A percentile compares a stretch with the other conserved stretches of the same genome.
Evolutionary conservation across 2,329 filamentous ascomycete genomes (phyloP).

Genomic region (Lasiodiplodia sp.): DNA sequence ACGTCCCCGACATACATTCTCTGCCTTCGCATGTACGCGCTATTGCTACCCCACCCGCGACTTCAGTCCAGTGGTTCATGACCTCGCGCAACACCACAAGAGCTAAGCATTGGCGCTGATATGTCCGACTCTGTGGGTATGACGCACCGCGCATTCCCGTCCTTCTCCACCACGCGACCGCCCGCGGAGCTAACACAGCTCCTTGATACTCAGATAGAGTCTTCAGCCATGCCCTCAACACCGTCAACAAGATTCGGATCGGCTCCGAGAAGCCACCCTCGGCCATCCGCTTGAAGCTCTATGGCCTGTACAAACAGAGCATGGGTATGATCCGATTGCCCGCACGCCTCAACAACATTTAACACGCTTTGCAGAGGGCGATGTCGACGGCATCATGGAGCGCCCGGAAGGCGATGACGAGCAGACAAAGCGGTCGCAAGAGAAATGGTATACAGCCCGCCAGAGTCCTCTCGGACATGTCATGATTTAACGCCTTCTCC

Average conservation of each 20-base stretch:
- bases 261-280: slow-evolving; percentile 88
- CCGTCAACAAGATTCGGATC: slow-evolving; percentile 96
- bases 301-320: slow-evolving; percentile 98
- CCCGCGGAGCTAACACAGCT: background rate
- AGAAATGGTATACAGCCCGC: slow-evolving; percentile 68
- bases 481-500: slow-evolving; percentile 29
- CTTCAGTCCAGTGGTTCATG: slow-evolving; percentile 18
- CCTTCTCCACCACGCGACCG: slow-evolving; percentile 16
- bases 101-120: slow-evolving; percentile 29
- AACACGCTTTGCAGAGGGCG: slow-evolving; percentile 69
- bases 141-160: slow-evolving; percentile 2
- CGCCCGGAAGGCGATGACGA: slow-evolving; percentile 66
- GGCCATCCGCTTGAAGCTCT: slow-evolving; percentile 84
- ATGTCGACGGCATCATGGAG: slow-evolving; percentile 93
- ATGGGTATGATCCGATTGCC: slow-evolving; percentile 67
- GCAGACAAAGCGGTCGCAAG: slow-evolving; percentile 62
- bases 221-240: slow-evolving; percentile 98
- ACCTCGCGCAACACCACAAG: background rate
- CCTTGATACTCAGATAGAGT: slow-evolving; percentile 76
- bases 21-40: slow-evolving; percentile 15
- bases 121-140: slow-evolving; percentile 32
- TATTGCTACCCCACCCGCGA: slow-evolving; percentile 9
- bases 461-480: slow-evolving; percentile 32
- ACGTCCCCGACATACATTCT: background rate
- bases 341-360: background rate